Conservation (phyloP, 139 green algal genomes). For the Picochlorum sp. region DNA sequence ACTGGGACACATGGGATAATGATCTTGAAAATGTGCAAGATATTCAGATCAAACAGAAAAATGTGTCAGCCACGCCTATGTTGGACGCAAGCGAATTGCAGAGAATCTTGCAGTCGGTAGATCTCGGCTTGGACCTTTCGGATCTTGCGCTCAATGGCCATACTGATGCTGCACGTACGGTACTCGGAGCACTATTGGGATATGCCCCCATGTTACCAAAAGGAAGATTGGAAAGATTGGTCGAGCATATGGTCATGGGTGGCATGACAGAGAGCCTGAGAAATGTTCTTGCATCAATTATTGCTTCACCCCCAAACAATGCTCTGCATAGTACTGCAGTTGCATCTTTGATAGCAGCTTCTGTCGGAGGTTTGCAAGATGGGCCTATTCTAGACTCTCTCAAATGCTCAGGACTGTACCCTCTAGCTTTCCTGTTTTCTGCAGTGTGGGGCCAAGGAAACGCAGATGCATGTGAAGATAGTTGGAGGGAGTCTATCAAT, state of each 20-base stretch:
- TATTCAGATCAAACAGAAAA: slow-evolving; percentile 11
- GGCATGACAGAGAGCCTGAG: slow-evolving; percentile 24
- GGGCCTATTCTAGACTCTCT: neutral
- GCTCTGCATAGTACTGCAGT: neutral
- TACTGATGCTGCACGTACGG: slow-evolving; percentile 14
- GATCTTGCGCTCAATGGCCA: neutral
- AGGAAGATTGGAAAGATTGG: slow-evolving; percentile 5
- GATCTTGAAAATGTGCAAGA: neutral
- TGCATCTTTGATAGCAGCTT: neutral
- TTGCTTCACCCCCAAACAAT: neutral
- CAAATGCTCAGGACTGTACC: neutral
- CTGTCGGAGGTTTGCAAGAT: neutral
- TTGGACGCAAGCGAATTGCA: neutral
- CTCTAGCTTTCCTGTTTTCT: neutral
- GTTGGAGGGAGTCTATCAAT: neutral
- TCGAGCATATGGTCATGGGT: slow-evolving; percentile 18
- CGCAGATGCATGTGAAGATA: neutral
- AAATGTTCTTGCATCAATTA: slow-evolving; percentile 9
- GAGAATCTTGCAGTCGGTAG: neutral
- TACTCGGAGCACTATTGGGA: slow-evolving; percentile 15
- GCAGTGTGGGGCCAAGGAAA: slow-evolving; percentile 2
- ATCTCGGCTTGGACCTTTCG: neutral
- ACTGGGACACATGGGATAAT: slow-evolving; percentile 13
- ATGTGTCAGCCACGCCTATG: no score
- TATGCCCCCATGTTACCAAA: slow-evolving; percentile 11